Conservation (phyloP, 352 stramenopile species). For the Halophytophthora batemanensis region DNA sequence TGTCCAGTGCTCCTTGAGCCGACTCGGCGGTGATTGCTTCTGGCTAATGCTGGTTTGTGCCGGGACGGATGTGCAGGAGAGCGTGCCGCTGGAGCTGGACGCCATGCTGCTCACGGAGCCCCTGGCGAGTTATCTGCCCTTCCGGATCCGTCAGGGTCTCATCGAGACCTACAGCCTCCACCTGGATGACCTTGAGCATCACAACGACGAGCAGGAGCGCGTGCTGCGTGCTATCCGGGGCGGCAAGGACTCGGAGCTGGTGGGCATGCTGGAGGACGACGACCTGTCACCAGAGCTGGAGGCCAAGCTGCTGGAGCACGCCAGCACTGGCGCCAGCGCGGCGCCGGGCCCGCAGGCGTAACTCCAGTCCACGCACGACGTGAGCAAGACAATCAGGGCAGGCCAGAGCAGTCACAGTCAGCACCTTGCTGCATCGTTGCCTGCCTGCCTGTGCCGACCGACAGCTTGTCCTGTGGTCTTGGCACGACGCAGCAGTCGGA, state of each 20-base stretch:
- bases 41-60: no score
- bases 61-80: constrained; percentile 45
- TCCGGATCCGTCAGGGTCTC: constrained; percentile 81
- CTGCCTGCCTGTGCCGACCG: no score
- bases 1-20: not conserved
- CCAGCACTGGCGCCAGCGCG: constrained; percentile 20
- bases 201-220: constrained; percentile 79
- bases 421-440: no score
- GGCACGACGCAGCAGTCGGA: no score
- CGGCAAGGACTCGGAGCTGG: constrained; percentile 27
- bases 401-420: no score
- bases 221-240: constrained; percentile 76
- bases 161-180: constrained; percentile 89
- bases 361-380: no score
- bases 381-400: no score
- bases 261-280: constrained; percentile 26
- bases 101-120: constrained; percentile 82
- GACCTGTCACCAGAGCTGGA: constrained; percentile 30
- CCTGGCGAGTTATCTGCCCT: constrained; percentile 75
- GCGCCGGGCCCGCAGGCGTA: constrained; percentile 3
- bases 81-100: constrained; percentile 80
- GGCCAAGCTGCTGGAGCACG: constrained; percentile 33
- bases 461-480: no score
- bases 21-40: no score
- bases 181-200: constrained; percentile 81